phyloP scores from a whole-genome alignment of 148 eudicot species.

The Camellia lanceoleosa region DNA sequence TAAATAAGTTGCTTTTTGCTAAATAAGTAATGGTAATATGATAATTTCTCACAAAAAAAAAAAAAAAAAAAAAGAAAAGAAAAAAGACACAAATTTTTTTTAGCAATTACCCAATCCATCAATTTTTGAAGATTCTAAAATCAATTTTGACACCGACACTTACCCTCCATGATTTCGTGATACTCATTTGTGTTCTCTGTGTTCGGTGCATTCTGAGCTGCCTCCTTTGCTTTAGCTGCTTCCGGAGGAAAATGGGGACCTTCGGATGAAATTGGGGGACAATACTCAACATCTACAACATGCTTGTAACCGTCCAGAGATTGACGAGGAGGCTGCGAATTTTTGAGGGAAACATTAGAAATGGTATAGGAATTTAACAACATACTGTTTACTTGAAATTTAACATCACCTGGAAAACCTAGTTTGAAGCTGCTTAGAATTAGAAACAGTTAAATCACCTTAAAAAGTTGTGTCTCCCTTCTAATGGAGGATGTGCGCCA shows the following conservation, averaged over 20 bases:
- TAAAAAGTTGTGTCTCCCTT: conserved; percentile 81
- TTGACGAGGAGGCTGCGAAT: conserved; percentile 62
- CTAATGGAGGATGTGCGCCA: conserved; percentile 97
- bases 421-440: not conserved
- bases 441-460: conserved; percentile 41
- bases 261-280: conserved; percentile 66
- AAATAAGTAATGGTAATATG: too few relatives aligned
- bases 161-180: conserved; percentile 97
- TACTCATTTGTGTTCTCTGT: conserved; percentile 63
- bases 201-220: conserved; percentile 75
- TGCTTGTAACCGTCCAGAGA: conserved; percentile 95
- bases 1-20: too few relatives aligned
- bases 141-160: not conserved
- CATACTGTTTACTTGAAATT: not conserved
- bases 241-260: conserved; percentile 76
- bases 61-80: too few relatives aligned
- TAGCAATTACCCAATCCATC: too few relatives aligned
- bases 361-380: not conserved
- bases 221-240: conserved; percentile 92
- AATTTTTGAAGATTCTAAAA: too few relatives aligned
- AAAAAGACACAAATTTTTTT: too few relatives aligned
- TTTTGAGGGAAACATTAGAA: conserved; percentile 13
- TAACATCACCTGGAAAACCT: not conserved
- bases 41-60: too few relatives aligned
- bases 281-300: conserved; percentile 83